Evolutionary conservation across 2,329 filamentous ascomycete species (phyloP), one percentile per base, ranked within the genome.

Genomic region (Drechslerella stenobrocha): DNA sequence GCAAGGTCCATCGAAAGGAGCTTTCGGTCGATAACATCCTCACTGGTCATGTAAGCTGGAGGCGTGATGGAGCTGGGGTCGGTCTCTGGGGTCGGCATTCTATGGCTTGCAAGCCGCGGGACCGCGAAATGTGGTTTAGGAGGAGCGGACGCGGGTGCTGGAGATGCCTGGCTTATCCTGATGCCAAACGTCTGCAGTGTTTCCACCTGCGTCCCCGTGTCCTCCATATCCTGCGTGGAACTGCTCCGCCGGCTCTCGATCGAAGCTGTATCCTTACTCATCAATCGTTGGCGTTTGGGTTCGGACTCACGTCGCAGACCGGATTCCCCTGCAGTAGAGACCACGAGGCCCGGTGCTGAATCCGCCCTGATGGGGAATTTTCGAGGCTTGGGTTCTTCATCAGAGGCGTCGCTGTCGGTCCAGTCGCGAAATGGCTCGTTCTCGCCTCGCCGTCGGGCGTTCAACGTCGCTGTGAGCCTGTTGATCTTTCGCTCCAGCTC

Each of bases 401-500:
- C 63, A 15, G 63, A 67, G 30, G 44, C 34, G 15, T 67, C 63
- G 34, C 30, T 55, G n/a, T 67, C 55, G 63, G 28, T 60, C 15
- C 30, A 26, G 23, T 67, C 55, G 44, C 42, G 34, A 22, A 67
- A 48, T 22, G 55, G 26, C 7, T 56, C 50, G 46, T 22, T 48
- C 7, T 69, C 64, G 13, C 64, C 64, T 6, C 74, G 74, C 55
- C 76, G 73, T 13, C 74, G 77, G 1, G 87, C 84, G 45, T 89
- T 86, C 70, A 96, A 75, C 32, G 85, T 90, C 4, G 89, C 88
- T 5, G 89, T 95, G 75, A 96, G 76, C 6, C 87, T 88, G 78
- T 96, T 90, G 70, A 96, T 92, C 79, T 95, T 95, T 80, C 87
- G 90, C 79, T 96, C 90, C 52, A 96, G 80, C 79, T 96, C 90